These are phyloP conservation scores for Gynandropsis gynandra DNA, from an alignment of 345 rosid species.

Conservation along the genomic window DNA sequence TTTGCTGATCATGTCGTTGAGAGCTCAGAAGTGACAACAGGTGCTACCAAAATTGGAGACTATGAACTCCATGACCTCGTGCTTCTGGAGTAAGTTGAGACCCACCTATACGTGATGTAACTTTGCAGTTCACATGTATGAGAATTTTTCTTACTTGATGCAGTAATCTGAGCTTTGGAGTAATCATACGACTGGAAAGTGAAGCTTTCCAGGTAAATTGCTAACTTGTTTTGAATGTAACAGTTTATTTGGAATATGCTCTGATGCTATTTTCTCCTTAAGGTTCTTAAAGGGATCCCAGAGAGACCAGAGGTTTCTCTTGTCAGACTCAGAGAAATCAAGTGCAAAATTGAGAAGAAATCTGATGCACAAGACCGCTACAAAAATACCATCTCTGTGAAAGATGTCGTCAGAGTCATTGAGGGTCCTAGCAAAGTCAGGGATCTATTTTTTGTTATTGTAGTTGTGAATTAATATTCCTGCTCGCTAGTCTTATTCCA, in stretches of 20 bases:
- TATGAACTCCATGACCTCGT: conserved; percentile 97
- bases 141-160: conserved; percentile 21
- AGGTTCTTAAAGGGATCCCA: conserved; percentile 94
- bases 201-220: conserved; percentile 81
- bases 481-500: conserved; percentile 8
- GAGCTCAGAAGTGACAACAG: conserved; percentile 95
- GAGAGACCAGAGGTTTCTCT: conserved; percentile 81
- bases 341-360: conserved; percentile 81
- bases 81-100: conserved; percentile 65
- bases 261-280: conserved; percentile 3
- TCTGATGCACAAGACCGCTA: conserved; percentile 56
- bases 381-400: conserved; percentile 60
- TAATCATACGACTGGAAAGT: conserved; percentile 89
- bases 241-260: background rate
- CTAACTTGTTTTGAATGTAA: conserved; percentile 6
- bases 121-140: conserved; percentile 7
- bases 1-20: conserved; percentile 95
- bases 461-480: conserved; percentile 4
- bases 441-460: conserved; percentile 17
- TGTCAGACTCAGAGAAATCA: conserved; percentile 88
- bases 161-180: conserved; percentile 88
- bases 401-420: conserved; percentile 70
- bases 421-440: conserved; percentile 92
- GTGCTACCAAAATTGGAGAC: conserved; percentile 77
- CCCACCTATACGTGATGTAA: conserved; percentile 6